Conservation (phyloP, 768 basidiomycete species). For the Calvatia gigantea region DNA sequence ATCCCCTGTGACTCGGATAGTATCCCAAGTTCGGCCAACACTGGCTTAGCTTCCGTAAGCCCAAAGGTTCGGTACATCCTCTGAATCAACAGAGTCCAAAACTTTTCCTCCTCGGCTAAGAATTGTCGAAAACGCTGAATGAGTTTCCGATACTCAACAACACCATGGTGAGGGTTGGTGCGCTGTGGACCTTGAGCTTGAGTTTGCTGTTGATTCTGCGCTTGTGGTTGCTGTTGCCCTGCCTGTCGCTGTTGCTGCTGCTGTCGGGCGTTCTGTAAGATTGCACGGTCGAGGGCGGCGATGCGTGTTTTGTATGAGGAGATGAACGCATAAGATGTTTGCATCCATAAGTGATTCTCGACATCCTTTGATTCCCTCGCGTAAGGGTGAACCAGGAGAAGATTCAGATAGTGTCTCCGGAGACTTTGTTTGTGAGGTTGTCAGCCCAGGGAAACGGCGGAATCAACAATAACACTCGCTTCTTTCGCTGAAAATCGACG, state of each 20-base stretch:
- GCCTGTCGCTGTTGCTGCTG: slow-evolving; percentile 29
- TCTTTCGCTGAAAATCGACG: slow-evolving; percentile 82
- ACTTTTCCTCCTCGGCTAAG: slow-evolving; percentile 85
- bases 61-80: slow-evolving; percentile 71
- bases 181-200: slow-evolving; percentile 2
- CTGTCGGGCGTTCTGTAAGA: slow-evolving; percentile 37
- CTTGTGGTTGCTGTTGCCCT: slow-evolving; percentile 19
- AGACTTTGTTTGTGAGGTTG: slow-evolving; percentile 44
- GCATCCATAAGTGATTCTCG: slow-evolving; percentile 88
- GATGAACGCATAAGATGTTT: slow-evolving; percentile 86
- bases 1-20: slow-evolving; percentile 35
- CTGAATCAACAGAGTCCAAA: slow-evolving; percentile 80
- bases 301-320: slow-evolving; percentile 77
- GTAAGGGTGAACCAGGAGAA: slow-evolving; percentile 67
- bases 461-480: slow-evolving; percentile 46
- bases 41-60: slow-evolving; percentile 59
- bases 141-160: slow-evolving; percentile 83
- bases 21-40: slow-evolving; percentile 58
- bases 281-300: slow-evolving; percentile 56
- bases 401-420: slow-evolving; percentile 63
- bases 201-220: slow-evolving; percentile 28
- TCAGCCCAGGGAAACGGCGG: slow-evolving; percentile 14
- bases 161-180: slow-evolving; percentile 34
- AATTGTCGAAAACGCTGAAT: slow-evolving; percentile 88
- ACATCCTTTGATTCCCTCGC: slow-evolving; percentile 74